phyloP scores from a whole-genome alignment of 2,329 filamentous ascomycete genomes.

The Colletotrichum zoysiae region DNA sequence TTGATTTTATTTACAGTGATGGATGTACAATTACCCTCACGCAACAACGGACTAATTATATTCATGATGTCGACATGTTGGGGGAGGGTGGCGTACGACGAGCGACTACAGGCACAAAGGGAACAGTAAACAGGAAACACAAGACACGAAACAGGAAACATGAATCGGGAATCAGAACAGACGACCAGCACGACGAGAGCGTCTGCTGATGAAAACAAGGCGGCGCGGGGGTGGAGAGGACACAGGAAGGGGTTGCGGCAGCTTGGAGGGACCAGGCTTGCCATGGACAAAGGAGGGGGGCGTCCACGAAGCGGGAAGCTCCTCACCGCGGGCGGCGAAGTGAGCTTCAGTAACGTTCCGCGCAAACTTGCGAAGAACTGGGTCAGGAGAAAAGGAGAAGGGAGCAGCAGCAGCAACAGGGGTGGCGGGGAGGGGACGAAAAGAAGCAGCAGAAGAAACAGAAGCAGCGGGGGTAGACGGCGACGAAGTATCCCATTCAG shows the following conservation, averaged over 20 bases:
- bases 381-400: too few relatives aligned
- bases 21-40: conserved; percentile 18
- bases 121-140: neutral
- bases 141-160: neutral
- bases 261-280: conserved; percentile 3
- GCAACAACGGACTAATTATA: neutral
- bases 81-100: neutral
- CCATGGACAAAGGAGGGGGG: conserved; percentile 3
- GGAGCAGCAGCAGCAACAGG: too few relatives aligned
- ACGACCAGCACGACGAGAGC: conserved; percentile 4
- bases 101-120: neutral
- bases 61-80: neutral
- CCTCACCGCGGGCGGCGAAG: conserved; percentile 9
- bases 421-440: neutral
- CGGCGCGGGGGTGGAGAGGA: neutral
- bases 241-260: neutral
- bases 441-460: neutral
- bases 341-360: neutral
- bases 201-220: conserved; percentile 2
- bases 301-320: conserved; percentile 7
- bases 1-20: neutral
- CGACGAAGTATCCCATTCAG: conserved; percentile 15
- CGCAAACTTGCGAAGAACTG: conserved; percentile 8
- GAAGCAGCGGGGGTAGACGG: neutral
- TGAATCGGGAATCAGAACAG: neutral